Base-by-base conservation (phyloP, 2,329 filamentous ascomycete species). In the Ophiostoma fasciatum region DNA sequence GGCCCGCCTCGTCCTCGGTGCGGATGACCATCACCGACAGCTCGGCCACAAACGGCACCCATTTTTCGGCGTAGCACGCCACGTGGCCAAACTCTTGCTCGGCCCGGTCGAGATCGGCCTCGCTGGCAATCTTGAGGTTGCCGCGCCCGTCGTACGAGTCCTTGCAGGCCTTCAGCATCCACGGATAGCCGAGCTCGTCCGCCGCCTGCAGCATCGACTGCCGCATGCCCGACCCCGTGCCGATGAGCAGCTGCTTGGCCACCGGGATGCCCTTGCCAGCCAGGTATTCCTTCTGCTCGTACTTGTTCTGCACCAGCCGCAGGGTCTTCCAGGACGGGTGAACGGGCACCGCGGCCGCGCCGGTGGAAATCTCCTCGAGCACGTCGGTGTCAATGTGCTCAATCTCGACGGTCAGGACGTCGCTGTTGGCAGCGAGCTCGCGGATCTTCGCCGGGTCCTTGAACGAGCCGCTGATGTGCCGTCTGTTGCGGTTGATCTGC, bases 1-100 rank as follows among this genome's bases (percentile, higher is more conserved):
- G 58, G 1, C 68, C 68, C 8, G 62, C 53, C 30, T 63, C 59
- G 45, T 92, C 76, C 51, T 87, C 81, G 1, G 82, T 93, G 51
- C 93, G 82, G 39, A 96, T 74, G 8, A 94, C 88, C 76, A 96
- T 94, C 46, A 94, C 87, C 5, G 90, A 82, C 36, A 96, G 63
- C 60, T 96, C 88, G 60, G 80, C 78, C 48, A 70, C 70, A 57
- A 94, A 96, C 17, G 82, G 71, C 11, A 82, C 78, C 72, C 81
- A 94, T 56, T 82, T 82, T 61, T 96, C 88, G 0, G 83, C 87
- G 51, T 94, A 96, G 28, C 94, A 64, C 3, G 77, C 71, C 15
- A 82, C 61, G 13, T 69, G 71, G 28, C 75, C 75, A 33, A 96
- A 68, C 1, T 75, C 72, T 39, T 77, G 60, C 15, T 82, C 61